Evolutionary conservation across 129 eudicot species (phyloP), one percentile per base, ranked within the genome.

Genomic region (Flaveria linearis): DNA sequence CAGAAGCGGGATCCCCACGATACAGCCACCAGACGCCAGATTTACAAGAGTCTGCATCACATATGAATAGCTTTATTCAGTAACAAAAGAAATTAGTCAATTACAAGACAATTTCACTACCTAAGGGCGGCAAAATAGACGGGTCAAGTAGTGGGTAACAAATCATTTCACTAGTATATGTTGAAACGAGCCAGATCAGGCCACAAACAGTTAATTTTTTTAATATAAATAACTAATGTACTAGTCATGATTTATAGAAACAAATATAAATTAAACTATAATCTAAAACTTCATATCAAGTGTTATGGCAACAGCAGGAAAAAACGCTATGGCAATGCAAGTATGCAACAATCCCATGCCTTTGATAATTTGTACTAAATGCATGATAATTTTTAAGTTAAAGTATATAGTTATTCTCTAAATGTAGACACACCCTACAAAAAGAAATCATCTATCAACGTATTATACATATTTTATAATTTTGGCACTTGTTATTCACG

Each of bases 1-100:
- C 60, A 94, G 86, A 13, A 91, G 77, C 10, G 98, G 97, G 58
- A 91, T 86, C 68, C 96, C 92, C 50, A 94, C 77, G 7, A 89
- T 42, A 78, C 98, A 94, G 36, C 98, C 98, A 28, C 96, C 91
- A 3, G 87, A 80, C 12, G 83, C 85, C 84, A 91, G 86, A 84
- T 94, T 94, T 70, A 84, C 76, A 47, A 94, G 85, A 39, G 96
- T 94, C 98, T 93, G 93, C 76, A 58, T 64, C 26, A 45, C 56
- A 61, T n/a, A 5, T 0, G 13, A 45, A 18, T 2, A 1, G 28
- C 39, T 43, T 53, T 18, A 2, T 17, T 75, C 33, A 75, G 62
- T 67, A 33, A 11, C 22, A 50, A 15, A 14, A 14, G 16, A 12
- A 14, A 18, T 53, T 20, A 20, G 22, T 20, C 22, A 0, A 20